A percentile compares a stretch with the other conserved stretches of the same genome.
Conservation (phyloP, 1,284 basidiomycete genomes). For the Ceratorhiza oryzae-sativae region DNA sequence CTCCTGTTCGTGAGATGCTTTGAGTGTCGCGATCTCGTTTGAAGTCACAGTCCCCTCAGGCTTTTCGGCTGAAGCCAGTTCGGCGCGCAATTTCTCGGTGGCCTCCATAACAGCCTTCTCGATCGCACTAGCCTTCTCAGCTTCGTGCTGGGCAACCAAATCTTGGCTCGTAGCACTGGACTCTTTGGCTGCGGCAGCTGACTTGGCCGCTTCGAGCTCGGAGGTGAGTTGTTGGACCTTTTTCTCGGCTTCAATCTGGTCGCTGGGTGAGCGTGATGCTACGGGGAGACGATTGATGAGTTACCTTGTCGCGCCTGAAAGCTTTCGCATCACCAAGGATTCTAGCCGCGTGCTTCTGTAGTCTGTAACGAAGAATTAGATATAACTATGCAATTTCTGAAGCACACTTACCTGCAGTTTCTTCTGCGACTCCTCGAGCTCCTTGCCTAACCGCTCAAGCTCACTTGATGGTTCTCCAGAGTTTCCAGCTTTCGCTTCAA, state of each 20-base stretch:
- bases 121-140: slow-evolving; percentile 7
- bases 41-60: slow-evolving; percentile 46
- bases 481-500: slow-evolving; percentile 13
- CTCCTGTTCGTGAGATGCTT: slow-evolving; percentile 44
- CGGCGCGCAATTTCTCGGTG: slow-evolving; percentile 43
- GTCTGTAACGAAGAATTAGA: neutral
- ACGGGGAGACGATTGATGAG: slow-evolving; percentile 48
- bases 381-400: neutral
- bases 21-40: slow-evolving; percentile 54
- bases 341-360: slow-evolving; percentile 50
- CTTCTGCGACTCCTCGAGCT: slow-evolving; percentile 6
- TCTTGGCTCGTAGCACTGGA: slow-evolving; percentile 42
- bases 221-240: slow-evolving; percentile 48
- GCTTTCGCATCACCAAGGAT: slow-evolving; percentile 48
- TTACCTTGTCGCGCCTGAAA: slow-evolving; percentile 51
- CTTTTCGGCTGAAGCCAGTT: slow-evolving; percentile 43
- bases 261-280: slow-evolving; percentile 51
- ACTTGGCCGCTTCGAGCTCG: slow-evolving; percentile 44
- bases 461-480: neutral
- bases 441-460: neutral
- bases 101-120: slow-evolving; percentile 47
- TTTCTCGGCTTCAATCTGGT: slow-evolving; percentile 51
- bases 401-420: slow-evolving; percentile 6
- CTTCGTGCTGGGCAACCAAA: slow-evolving; percentile 49
- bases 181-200: neutral